Conservation (phyloP, 208 protist species). For the Balamuthia mandrillaris region DNA sequence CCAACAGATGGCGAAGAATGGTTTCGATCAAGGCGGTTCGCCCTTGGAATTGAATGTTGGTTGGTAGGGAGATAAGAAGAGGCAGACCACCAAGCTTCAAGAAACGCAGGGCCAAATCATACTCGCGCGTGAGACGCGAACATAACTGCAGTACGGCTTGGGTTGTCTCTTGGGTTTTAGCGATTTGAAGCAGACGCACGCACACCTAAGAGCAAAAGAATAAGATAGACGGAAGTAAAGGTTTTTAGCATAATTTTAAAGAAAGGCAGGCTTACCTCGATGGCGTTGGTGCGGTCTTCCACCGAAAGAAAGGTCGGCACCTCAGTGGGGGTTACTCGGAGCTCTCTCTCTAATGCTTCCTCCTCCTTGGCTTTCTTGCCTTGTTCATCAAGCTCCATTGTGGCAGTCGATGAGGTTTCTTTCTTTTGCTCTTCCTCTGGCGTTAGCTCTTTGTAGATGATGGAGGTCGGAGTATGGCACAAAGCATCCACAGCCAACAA, state of each 20-base stretch:
- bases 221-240: too few relatives aligned
- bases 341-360: not conserved
- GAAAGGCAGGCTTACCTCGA: too few relatives aligned
- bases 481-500: constrained; percentile 13
- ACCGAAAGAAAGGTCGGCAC: not conserved
- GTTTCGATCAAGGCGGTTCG: not conserved
- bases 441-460: not conserved
- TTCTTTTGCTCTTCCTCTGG: not conserved
- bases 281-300: not conserved
- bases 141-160: constrained; percentile 4
- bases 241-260: too few relatives aligned
- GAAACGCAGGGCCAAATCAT: constrained; percentile 20
- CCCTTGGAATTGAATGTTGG: not conserved
- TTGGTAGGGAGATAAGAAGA: not conserved
- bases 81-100: not conserved
- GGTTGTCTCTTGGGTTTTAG: not conserved
- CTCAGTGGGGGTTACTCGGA: not conserved
- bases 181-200: too few relatives aligned
- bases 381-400: not conserved
- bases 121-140: constrained; percentile 5
- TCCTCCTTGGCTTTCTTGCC: not conserved
- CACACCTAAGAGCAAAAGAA: too few relatives aligned
- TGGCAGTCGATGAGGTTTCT: too few relatives aligned
- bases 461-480: not conserved
- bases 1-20: constrained; percentile 15